These are phyloP conservation scores for Starmerella apicola DNA, from an alignment of 805 yeast species.

Conservation along the genomic window DNA sequence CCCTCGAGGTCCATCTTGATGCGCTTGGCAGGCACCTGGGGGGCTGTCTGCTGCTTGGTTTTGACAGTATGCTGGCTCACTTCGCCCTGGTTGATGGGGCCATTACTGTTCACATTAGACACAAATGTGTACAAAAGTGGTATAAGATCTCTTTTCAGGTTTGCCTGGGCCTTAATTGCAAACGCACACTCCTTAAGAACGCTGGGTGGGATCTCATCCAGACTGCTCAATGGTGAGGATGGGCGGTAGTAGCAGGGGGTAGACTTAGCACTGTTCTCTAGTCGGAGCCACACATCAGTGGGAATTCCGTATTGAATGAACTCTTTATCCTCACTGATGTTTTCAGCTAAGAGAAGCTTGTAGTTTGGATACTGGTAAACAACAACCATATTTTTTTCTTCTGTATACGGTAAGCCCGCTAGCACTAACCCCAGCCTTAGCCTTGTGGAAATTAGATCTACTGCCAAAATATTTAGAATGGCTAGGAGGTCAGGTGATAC, in stretches of 20 bases:
- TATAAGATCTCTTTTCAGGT: constrained; percentile 4
- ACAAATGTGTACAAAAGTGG: constrained; percentile 2
- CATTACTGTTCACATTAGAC: constrained; percentile 28
- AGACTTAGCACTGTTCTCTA: constrained; percentile 52
- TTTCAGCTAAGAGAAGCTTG: not conserved
- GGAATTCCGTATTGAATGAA: constrained; percentile 52
- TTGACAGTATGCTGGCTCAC: constrained; percentile 29
- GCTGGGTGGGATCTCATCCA: constrained; percentile 40
- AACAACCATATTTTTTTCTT: constrained; percentile 19
- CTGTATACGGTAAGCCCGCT: too few relatives aligned
- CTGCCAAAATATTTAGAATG: too few relatives aligned
- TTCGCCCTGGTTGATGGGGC: constrained; percentile 2
- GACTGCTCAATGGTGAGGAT: constrained; percentile 29
- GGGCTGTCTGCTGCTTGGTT: constrained; percentile 28
- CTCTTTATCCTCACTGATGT: constrained; percentile 32
- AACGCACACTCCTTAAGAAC: constrained; percentile 53
- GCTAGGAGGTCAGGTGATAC: too few relatives aligned
- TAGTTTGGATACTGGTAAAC: not conserved
- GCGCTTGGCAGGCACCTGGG: not conserved
- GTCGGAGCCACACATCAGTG: constrained; percentile 66
- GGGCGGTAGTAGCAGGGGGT: constrained; percentile 65
- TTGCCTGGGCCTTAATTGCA: constrained; percentile 32
- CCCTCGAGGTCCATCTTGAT: constrained; percentile 8
- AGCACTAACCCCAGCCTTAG: too few relatives aligned
- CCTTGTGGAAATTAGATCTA: too few relatives aligned